These are phyloP conservation scores for Ascochyta lentis DNA, from an alignment of 2,329 filamentous ascomycete genomes.

Conservation along the genomic window DNA sequence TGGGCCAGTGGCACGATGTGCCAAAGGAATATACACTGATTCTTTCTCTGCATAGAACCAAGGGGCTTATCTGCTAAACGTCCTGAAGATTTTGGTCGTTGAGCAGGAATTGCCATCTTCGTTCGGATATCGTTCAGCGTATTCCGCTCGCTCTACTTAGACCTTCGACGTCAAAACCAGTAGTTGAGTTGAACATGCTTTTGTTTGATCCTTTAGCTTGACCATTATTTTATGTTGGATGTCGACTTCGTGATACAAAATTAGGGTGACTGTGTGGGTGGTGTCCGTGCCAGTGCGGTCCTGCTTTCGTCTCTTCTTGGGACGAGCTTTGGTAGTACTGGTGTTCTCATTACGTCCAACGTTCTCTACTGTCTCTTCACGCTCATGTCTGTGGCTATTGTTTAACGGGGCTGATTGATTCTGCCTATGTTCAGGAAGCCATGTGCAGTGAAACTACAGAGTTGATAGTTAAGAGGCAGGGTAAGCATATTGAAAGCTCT, in stretches of 20 bases:
- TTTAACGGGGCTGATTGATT: no score
- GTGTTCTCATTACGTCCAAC: no score
- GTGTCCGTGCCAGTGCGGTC: not conserved
- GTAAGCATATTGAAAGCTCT: no score
- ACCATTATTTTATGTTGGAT: not conserved
- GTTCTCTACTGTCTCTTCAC: not conserved
- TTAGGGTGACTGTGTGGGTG: not conserved
- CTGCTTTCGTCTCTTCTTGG: not conserved
- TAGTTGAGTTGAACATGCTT: not conserved
- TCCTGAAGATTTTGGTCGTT: not conserved
- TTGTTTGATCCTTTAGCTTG: not conserved
- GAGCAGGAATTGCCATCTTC: not conserved
- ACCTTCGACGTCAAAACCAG: constrained; percentile 1
- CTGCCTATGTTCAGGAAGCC: no score
- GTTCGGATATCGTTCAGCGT: constrained; percentile 1
- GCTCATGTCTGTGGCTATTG: not conserved
- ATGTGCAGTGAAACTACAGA: not conserved
- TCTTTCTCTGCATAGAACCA: constrained; percentile 4
- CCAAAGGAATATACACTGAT: not conserved
- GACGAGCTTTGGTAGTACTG: no score
- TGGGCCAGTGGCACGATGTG: not conserved
- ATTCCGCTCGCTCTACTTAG: not conserved
- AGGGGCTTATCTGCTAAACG: not conserved
- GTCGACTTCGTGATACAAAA: not conserved
- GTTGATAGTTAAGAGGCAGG: not conserved